Conservation (phyloP, 2,329 filamentous ascomycete species). For the Beauveria sp. region DNA sequence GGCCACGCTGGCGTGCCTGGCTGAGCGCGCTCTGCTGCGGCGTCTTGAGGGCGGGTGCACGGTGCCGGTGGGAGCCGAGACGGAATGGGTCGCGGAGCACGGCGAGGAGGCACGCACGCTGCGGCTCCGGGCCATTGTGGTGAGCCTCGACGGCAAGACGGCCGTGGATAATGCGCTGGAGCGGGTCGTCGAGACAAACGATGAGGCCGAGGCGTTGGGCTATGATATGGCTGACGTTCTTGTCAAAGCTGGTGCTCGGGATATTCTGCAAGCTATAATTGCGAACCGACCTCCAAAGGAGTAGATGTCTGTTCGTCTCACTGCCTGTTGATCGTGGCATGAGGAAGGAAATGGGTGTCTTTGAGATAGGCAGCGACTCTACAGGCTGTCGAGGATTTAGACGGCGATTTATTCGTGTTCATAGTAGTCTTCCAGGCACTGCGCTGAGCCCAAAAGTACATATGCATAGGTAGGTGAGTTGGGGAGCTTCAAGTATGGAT, state of each 20-base stretch:
- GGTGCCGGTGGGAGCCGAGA: constrained; percentile 92
- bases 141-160: constrained; percentile 73
- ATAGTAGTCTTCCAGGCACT: no score
- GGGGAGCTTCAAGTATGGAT: no score
- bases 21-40: constrained; percentile 79
- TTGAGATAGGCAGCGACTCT: background rate
- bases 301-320: background rate
- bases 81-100: constrained; percentile 51
- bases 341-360: background rate
- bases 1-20: constrained; percentile 63
- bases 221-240: constrained; percentile 64
- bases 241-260: constrained; percentile 67
- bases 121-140: constrained; percentile 68
- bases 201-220: constrained; percentile 72
- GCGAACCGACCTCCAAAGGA: constrained; percentile 16
- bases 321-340: background rate
- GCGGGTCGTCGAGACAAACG: constrained; percentile 50
- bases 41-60: constrained; percentile 90
- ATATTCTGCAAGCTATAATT: constrained; percentile 76
- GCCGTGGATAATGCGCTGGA: constrained; percentile 62
- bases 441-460: no score
- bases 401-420: no score
- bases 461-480: no score
- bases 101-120: constrained; percentile 37
- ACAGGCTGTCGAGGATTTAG: background rate